Conservation (phyloP, 2,329 filamentous ascomycete genomes). For the Leptographium procerum region DNA sequence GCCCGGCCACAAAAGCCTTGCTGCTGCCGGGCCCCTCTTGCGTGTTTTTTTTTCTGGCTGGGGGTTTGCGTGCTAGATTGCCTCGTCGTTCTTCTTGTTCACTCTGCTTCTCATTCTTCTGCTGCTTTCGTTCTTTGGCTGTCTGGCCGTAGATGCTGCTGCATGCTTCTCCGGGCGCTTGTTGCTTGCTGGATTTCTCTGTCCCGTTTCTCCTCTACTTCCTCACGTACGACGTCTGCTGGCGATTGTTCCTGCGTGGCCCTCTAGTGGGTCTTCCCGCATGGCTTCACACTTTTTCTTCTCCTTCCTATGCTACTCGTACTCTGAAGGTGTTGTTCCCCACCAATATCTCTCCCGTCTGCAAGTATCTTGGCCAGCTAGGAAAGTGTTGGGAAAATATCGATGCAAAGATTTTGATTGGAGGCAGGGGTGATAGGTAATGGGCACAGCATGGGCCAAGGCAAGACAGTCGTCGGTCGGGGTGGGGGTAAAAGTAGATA, state of each 20-base stretch:
- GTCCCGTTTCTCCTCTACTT: background rate
- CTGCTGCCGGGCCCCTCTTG: background rate
- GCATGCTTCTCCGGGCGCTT: background rate
- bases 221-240: background rate
- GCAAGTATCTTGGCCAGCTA: conserved; percentile 1
- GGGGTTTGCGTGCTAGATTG: background rate
- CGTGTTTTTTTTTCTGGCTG: background rate
- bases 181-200: background rate
- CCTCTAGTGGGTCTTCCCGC: background rate
- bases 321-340: conserved; percentile 2
- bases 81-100: background rate
- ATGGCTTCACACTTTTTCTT: background rate
- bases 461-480: no score
- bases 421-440: background rate
- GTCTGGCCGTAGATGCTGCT: background rate
- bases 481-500: background rate
- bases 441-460: background rate
- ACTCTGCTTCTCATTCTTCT: background rate
- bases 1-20: background rate
- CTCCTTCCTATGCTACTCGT: no score
- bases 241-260: background rate
- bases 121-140: background rate
- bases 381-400: background rate
- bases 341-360: background rate
- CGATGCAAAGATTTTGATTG: background rate